Evolutionary conservation across 2,329 filamentous ascomycete species (phyloP).

Genomic region (Neophaeococcomyces aloes): DNA sequence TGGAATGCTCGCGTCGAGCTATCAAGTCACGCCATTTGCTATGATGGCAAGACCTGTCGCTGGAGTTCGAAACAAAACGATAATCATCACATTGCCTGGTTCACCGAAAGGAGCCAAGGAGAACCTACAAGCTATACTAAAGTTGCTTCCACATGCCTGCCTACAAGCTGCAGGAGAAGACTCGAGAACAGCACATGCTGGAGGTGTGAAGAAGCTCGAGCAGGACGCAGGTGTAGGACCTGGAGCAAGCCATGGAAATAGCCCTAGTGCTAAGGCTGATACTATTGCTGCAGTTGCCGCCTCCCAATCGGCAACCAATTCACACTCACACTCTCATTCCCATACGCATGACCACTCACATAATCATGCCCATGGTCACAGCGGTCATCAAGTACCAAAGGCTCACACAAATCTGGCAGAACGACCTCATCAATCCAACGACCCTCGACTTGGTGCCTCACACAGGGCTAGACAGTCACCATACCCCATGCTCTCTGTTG

Average conservation of each 20-base stretch:
- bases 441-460: slow-evolving; percentile 49
- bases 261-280: too few species aligned
- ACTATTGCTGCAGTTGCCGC: too few species aligned
- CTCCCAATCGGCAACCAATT: too few species aligned
- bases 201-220: slow-evolving; percentile 75
- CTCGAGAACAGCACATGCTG: slow-evolving; percentile 67
- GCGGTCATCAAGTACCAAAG: slow-evolving; percentile 51
- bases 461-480: slow-evolving; percentile 74
- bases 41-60: slow-evolving; percentile 94
- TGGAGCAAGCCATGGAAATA: slow-evolving; percentile 10
- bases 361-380: slow-evolving; percentile 47
- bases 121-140: slow-evolving; percentile 79
- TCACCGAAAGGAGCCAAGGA: slow-evolving; percentile 93
- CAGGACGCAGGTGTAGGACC: slow-evolving; percentile 58
- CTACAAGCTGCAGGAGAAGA: slow-evolving; percentile 73
- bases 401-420: slow-evolving; percentile 61
- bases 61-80: slow-evolving; percentile 66
- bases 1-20: slow-evolving; percentile 78
- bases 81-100: slow-evolving; percentile 83
- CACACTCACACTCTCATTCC: slow-evolving; percentile 25
- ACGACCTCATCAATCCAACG: slow-evolving; percentile 45
- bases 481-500: slow-evolving; percentile 81
- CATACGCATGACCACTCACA: slow-evolving; percentile 35
- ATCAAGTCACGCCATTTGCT: slow-evolving; percentile 84
- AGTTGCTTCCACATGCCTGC: slow-evolving; percentile 91